Evolutionary conservation across 768 basidiomycete genomes (phyloP).

Genomic region (Kondoa malvinella): DNA sequence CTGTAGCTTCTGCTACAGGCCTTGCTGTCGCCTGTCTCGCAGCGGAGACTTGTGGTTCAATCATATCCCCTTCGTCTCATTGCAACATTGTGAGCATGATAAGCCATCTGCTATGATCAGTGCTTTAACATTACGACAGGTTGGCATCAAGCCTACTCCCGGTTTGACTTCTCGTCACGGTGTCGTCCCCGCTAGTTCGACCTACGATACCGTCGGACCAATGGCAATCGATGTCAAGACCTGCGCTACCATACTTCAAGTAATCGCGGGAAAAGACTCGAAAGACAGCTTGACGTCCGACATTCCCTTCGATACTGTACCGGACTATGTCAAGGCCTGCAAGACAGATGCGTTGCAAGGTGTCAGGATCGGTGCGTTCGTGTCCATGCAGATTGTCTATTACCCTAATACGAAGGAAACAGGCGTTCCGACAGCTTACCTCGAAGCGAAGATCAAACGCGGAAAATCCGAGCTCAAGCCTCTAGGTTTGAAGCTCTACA

Average conservation of each 20-base stretch:
- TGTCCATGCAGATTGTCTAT: no score
- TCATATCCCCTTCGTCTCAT: neutral
- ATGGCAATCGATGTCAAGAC: neutral
- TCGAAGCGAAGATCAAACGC: neutral
- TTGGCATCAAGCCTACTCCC: slow-evolving; percentile 16
- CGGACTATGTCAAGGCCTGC: neutral
- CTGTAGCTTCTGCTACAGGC: neutral
- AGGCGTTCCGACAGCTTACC: neutral
- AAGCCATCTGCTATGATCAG: neutral
- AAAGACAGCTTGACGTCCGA: neutral
- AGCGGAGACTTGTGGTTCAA: slow-evolving; percentile 3
- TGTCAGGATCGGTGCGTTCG: neutral
- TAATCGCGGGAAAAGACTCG: slow-evolving; percentile 1
- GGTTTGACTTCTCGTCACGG: slow-evolving; percentile 7
- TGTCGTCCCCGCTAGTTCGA: slow-evolving; percentile 3
- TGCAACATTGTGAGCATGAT: neutral
- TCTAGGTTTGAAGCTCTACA: neutral
- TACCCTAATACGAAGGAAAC: no score
- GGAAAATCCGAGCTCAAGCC: neutral
- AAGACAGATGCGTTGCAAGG: neutral
- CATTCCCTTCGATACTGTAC: neutral
- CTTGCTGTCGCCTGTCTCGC: slow-evolving; percentile 1
- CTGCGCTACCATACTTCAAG: neutral
- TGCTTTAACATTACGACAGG: neutral
- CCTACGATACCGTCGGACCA: slow-evolving; percentile 10